These are phyloP conservation scores for Diddensiella caesifluorescens DNA, from an alignment of 805 yeast species.

Conservation along the genomic window DNA sequence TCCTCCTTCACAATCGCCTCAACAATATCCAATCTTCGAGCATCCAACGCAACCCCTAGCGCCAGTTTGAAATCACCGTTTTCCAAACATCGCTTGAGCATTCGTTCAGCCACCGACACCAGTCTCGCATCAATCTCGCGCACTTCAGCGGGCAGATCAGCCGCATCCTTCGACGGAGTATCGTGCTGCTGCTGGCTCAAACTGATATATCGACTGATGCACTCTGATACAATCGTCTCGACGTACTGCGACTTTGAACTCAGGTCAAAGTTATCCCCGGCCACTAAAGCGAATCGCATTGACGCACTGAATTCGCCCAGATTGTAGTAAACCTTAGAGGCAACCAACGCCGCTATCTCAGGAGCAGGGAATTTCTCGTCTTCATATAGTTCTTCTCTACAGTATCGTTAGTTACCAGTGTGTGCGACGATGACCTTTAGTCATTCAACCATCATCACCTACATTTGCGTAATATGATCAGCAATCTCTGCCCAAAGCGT, in stretches of 20 bases:
- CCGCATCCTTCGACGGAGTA: constrained; percentile 29
- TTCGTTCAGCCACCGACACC: constrained; percentile 68
- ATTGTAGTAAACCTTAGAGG: constrained; percentile 86
- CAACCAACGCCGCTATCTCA: constrained; percentile 81
- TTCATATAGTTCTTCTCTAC: constrained; percentile 77
- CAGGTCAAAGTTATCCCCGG: constrained; percentile 74
- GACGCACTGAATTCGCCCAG: constrained; percentile 91
- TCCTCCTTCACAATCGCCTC: constrained; percentile 42
- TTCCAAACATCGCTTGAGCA: constrained; percentile 74
- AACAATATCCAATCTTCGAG: constrained; percentile 78
- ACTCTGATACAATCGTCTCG: constrained; percentile 90
- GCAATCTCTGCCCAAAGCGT: constrained; percentile 98
- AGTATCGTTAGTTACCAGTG: background rate
- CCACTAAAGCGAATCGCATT: constrained; percentile 79
- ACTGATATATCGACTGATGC: constrained; percentile 75
- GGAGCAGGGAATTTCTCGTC: constrained; percentile 72
- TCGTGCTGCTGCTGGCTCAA: constrained; percentile 51
- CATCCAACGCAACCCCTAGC: constrained; percentile 84
- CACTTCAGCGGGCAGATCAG: constrained; percentile 15
- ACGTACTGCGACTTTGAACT: constrained; percentile 76
- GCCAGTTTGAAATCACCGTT: constrained; percentile 74
- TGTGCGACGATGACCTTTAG: constrained; percentile 5
- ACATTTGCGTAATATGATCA: constrained; percentile 73
- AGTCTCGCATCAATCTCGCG: constrained; percentile 54
- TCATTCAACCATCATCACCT: constrained; percentile 10